Evolutionary conservation across 345 rosid genomes (phyloP).

Genomic region (Aquilaria sinensis): DNA sequence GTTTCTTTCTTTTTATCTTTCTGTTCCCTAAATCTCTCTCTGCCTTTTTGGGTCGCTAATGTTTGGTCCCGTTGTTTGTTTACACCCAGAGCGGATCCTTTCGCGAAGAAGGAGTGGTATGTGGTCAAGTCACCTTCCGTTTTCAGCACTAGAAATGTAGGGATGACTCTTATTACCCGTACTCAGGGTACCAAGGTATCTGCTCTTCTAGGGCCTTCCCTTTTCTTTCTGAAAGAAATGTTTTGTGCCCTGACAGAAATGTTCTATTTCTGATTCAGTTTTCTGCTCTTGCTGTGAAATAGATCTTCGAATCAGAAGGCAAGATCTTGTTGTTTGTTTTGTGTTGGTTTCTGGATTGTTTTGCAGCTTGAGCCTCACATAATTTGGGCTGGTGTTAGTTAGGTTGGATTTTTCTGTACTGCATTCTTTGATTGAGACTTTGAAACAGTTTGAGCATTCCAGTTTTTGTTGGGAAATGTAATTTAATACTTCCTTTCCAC

Average conservation of each 20-base stretch:
- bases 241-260: no score
- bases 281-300: no score
- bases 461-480: no score
- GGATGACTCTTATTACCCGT: conserved; percentile 76
- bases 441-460: no score
- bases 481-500: no score
- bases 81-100: conserved; percentile 59
- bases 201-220: no score
- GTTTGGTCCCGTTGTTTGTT: background rate
- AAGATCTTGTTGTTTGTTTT: no score
- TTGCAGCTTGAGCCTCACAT: conserved; percentile 27
- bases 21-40: background rate
- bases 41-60: background rate
- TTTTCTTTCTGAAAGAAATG: no score
- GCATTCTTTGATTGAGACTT: no score
- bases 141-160: conserved; percentile 51
- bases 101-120: conserved; percentile 91
- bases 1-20: background rate
- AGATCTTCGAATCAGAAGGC: no score
- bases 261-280: background rate
- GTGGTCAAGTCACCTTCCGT: conserved; percentile 80
- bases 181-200: conserved; percentile 81
- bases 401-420: no score
- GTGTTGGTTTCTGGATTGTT: conserved; percentile 26
- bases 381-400: background rate